A percentile compares a stretch with the other conserved stretches of the same genome.
These are phyloP conservation scores for Ustilago hordei DNA, from an alignment of 1,284 basidiomycete genomes.

Conservation along the genomic window DNA sequence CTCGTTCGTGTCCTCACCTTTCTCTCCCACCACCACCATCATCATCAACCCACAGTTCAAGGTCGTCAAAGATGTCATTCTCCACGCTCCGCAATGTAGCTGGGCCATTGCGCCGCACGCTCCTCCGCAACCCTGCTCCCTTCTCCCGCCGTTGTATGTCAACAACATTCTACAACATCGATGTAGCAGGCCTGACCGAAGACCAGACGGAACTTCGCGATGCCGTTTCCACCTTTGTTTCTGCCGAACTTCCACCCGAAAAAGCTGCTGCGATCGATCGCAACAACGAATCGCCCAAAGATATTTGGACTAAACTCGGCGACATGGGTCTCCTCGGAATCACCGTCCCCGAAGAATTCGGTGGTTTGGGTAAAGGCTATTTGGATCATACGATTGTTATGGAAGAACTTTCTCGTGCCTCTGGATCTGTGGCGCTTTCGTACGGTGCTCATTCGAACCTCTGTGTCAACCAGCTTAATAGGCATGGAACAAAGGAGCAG, in stretches of 20 bases:
- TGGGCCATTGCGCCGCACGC: slow-evolving; percentile 10
- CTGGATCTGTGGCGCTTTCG: slow-evolving; percentile 88
- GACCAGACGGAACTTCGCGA: slow-evolving; percentile 55
- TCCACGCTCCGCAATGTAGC: slow-evolving; percentile 12
- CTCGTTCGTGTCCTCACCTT: background rate
- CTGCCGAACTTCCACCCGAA: slow-evolving; percentile 46
- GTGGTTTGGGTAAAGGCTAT: slow-evolving; percentile 60
- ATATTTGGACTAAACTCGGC: slow-evolving; percentile 61
- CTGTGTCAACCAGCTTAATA: slow-evolving; percentile 76
- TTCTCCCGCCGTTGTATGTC: background rate
- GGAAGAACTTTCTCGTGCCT: slow-evolving; percentile 81
- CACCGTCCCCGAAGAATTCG: slow-evolving; percentile 58
- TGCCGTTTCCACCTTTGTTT: slow-evolving; percentile 48
- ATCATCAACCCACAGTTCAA: background rate
- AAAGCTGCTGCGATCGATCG: slow-evolving; percentile 52
- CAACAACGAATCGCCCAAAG: slow-evolving; percentile 51
- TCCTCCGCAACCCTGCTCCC: background rate
- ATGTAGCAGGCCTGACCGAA: slow-evolving; percentile 50
- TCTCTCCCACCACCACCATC: background rate
- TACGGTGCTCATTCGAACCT: slow-evolving; percentile 82
- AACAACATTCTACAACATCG: slow-evolving; percentile 54
- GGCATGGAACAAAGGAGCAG: slow-evolving; percentile 87
- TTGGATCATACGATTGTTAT: slow-evolving; percentile 63
- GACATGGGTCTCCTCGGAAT: slow-evolving; percentile 63
- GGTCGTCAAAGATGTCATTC: slow-evolving; percentile 18